These are phyloP conservation scores for Ceriops tagal DNA, from an alignment of 345 rosid genomes.

Conservation along the genomic window DNA sequence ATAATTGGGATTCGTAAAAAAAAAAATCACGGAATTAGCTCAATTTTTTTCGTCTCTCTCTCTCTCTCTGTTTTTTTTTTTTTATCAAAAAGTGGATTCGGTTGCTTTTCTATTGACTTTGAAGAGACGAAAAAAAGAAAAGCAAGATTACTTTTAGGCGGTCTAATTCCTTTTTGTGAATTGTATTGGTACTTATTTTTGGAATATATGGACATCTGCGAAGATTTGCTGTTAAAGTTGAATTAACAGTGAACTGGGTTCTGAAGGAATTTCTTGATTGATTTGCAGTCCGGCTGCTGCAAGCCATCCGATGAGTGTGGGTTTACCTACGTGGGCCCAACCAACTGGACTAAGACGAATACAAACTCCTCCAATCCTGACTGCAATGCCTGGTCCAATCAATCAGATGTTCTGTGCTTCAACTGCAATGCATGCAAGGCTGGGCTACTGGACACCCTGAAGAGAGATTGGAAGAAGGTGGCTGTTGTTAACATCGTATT, in stretches of 20 bases:
- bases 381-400: constrained; percentile 7
- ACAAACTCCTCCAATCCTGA: constrained; percentile 8
- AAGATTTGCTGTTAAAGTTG: too few species aligned
- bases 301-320: constrained; percentile 74
- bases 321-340: constrained; percentile 51
- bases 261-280: constrained; percentile 6
- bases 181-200: neutral
- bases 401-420: constrained; percentile 11
- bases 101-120: neutral
- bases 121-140: neutral
- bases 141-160: constrained; percentile 10
- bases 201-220: neutral
- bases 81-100: too few species aligned
- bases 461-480: constrained; percentile 17
- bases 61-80: neutral
- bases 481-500: constrained; percentile 9
- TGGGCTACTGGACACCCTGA: constrained; percentile 15
- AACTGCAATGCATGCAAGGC: constrained; percentile 26
- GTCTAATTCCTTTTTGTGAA: neutral
- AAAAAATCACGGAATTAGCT: too few species aligned
- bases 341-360: constrained; percentile 44
- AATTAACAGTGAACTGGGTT: neutral
- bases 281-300: constrained; percentile 84
- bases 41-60: neutral
- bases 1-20: too few species aligned